Conservation (phyloP, 1,284 basidiomycete species). For the Moesziomyces aphidis region DNA sequence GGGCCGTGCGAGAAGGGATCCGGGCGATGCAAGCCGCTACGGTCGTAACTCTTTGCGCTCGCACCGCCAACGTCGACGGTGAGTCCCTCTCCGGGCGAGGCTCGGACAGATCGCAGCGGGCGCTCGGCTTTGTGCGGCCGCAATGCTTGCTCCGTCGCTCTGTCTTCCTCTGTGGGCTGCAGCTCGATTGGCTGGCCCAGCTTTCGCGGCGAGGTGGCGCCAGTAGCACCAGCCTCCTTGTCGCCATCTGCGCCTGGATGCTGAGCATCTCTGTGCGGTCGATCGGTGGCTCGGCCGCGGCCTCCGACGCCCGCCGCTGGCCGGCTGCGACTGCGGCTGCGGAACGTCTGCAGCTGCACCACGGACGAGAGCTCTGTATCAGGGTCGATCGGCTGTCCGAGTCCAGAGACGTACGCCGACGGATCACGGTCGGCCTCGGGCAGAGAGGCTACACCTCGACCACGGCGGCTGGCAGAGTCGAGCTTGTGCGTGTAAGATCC, state of each 20-base stretch:
- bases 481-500: not conserved
- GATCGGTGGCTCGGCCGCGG: slow-evolving; percentile 5
- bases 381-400: slow-evolving; percentile 63
- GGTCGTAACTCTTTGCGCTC: not conserved
- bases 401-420: slow-evolving; percentile 62
- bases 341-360: slow-evolving; percentile 64
- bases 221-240: not conserved
- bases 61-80: slow-evolving; percentile 13
- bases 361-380: slow-evolving; percentile 63
- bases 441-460: slow-evolving; percentile 42
- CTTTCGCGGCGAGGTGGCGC: slow-evolving; percentile 16
- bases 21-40: slow-evolving; percentile 1
- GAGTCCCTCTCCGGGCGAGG: not conserved
- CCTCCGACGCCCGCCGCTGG: slow-evolving; percentile 20
- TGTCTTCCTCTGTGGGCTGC: slow-evolving; percentile 16
- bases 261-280: slow-evolving; percentile 2
- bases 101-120: not conserved
- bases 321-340: slow-evolving; percentile 55
- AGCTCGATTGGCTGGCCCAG: slow-evolving; percentile 19
- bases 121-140: not conserved
- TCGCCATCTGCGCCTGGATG: not conserved
- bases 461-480: slow-evolving; percentile 4
- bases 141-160: not conserved
- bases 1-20: slow-evolving; percentile 21
- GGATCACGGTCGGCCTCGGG: slow-evolving; percentile 45